Base-by-base conservation (phyloP, 2,329 filamentous ascomycete genomes). In the Zopfia rhizophila region DNA sequence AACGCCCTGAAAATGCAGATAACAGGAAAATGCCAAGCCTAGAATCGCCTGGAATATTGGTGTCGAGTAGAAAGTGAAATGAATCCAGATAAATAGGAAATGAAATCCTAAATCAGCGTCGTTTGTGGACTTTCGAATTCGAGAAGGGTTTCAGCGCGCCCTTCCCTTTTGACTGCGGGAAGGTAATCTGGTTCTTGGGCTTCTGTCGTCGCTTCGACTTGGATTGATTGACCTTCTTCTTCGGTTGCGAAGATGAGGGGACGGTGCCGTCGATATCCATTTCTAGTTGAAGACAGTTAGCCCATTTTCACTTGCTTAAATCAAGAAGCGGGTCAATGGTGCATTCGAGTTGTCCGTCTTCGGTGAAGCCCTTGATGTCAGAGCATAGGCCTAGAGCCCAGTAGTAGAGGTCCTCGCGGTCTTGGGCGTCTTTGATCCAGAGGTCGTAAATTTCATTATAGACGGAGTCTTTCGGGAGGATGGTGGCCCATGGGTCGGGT, bases 231-330 rank as follows among this genome's bases (percentile, higher is more conserved):
- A 49, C 46, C 50, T 72, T 70, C 43, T 64, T 70, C 46, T 62
- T 60, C 40, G 61, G 61, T 28, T 55, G 16, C 12, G 53, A 41
- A 23, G 51, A 37, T 31, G 59, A 28, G 32, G 51, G 13, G 22
- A 48, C 29, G 31, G 60, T 52, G 37, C 57, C 63, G 52, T 73
- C 72, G 45, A 72, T 58, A 35, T 76, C 73, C 69, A 75, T 73
- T 40, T 69, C 72, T 71, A 59, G 36, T 14, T 42, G 27, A 41
- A 45, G 37, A 56, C 49, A 55, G 63, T 72, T 64, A 72, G 67
- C 68, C 60, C 53, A 58, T 61, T 53, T 52, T 59, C 58, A 60
- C 60, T 60, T 54, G 53, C 58, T 57, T 55, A 58, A 37, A 59
- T 53, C 39, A 53, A 63, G 58, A 55, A 69, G 66, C 50, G 60